A percentile compares a stretch with the other conserved stretches of the same genome.
Evolutionary conservation across 257 asterid genomes (phyloP).

Genomic region (Solanum chilense): DNA sequence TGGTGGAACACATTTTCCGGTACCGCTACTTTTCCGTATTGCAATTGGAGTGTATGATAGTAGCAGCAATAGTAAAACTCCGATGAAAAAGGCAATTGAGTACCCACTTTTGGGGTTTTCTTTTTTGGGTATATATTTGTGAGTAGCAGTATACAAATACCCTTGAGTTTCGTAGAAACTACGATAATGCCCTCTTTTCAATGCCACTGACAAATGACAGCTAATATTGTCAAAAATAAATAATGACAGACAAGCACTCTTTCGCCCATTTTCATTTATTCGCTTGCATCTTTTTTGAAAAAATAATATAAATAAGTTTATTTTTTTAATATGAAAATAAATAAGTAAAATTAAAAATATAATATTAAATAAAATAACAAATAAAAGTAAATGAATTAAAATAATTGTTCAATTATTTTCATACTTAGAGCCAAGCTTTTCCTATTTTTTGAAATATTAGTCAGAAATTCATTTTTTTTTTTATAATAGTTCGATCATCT

Average conservation of each 20-base stretch:
- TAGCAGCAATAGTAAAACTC: not conserved
- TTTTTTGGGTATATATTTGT: not conserved
- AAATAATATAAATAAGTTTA: too few relatives aligned
- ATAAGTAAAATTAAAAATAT: not conserved
- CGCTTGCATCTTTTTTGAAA: not conserved
- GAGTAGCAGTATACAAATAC: not conserved
- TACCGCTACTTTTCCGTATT: not conserved
- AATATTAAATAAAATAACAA: not conserved
- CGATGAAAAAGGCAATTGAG: not conserved
- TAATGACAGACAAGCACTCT: not conserved
- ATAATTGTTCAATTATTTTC: not conserved
- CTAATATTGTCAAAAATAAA: not conserved
- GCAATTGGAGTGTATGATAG: not conserved
- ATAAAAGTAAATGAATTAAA: not conserved
- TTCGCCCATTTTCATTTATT: not conserved
- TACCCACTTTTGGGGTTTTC: not conserved
- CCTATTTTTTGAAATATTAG: not conserved
- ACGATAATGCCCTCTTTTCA: not conserved
- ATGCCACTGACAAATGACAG: not conserved
- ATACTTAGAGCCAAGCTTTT: not conserved
- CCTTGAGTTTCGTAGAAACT: not conserved
- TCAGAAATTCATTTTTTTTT: not conserved
- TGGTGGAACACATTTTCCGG: slow-evolving; percentile 35
- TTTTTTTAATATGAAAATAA: too few relatives aligned
- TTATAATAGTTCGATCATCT: not conserved